These are phyloP conservation scores for Blastomyces emzantsi DNA, from an alignment of 2,329 filamentous ascomycete genomes.

Conservation along the genomic window DNA sequence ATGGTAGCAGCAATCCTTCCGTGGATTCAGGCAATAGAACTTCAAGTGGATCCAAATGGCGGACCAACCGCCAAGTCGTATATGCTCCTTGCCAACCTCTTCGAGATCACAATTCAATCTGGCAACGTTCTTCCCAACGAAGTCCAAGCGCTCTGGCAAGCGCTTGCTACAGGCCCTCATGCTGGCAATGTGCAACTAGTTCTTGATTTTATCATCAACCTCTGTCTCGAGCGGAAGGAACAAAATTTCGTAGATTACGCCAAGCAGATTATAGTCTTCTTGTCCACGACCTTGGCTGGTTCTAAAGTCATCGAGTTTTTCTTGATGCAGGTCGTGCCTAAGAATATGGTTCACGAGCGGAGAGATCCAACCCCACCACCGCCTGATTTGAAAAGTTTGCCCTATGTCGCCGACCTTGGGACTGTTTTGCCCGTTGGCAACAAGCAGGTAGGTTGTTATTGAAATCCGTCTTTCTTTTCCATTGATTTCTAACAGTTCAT, in stretches of 20 bases:
- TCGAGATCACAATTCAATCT: slow-evolving; percentile 92
- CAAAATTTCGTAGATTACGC: slow-evolving; percentile 98
- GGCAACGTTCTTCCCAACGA: slow-evolving; percentile 86
- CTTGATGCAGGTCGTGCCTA: slow-evolving; percentile 80
- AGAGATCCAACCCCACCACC: slow-evolving; percentile 58
- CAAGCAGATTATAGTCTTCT: slow-evolving; percentile 94
- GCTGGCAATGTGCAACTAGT: slow-evolving; percentile 90
- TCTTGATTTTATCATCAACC: slow-evolving; percentile 88
- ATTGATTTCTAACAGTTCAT: slow-evolving; percentile 12
- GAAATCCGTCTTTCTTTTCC: neutral
- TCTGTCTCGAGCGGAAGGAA: slow-evolving; percentile 87
- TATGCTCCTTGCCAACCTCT: slow-evolving; percentile 85
- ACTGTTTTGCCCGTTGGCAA: slow-evolving; percentile 74
- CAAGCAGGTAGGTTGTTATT: slow-evolving; percentile 54
- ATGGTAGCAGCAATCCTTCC: slow-evolving; percentile 90
- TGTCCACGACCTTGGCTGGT: slow-evolving; percentile 76
- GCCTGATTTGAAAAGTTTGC: slow-evolving; percentile 63
- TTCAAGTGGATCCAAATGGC: slow-evolving; percentile 85
- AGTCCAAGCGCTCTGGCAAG: slow-evolving; percentile 95
- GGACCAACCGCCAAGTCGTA: slow-evolving; percentile 87
- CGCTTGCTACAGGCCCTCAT: slow-evolving; percentile 83
- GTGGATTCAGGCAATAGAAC: slow-evolving; percentile 90
- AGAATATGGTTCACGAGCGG: slow-evolving; percentile 92
- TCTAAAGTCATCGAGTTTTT: slow-evolving; percentile 92
- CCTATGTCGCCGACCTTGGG: slow-evolving; percentile 80